These are phyloP conservation scores for Hypoxylon rickii DNA, from an alignment of 495 filamentous ascomycete genomes.

Conservation along the genomic window DNA sequence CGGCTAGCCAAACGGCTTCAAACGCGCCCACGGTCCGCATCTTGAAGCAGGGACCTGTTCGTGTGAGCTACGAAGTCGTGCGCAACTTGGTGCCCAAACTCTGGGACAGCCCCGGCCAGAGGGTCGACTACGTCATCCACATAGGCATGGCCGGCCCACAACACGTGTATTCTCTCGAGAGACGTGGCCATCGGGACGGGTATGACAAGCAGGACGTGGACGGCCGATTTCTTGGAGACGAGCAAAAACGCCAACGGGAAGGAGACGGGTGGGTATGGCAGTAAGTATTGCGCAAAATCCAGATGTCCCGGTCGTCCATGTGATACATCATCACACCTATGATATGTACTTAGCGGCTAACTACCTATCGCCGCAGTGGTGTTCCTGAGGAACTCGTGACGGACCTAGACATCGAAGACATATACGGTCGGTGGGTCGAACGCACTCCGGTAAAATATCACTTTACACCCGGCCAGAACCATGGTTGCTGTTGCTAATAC, in stretches of 20 bases:
- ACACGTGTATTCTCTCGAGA: constrained; percentile 70
- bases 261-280: constrained; percentile 52
- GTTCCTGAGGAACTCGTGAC: constrained; percentile 45
- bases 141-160: constrained; percentile 81
- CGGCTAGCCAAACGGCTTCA: constrained; percentile 27
- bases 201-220: constrained; percentile 73
- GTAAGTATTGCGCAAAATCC: constrained; percentile 38
- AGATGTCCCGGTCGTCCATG: no score
- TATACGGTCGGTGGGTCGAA: constrained; percentile 59
- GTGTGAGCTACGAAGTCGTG: constrained; percentile 70
- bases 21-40: constrained; percentile 62
- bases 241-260: constrained; percentile 44
- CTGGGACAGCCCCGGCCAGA: constrained; percentile 45
- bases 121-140: constrained; percentile 71
- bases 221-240: constrained; percentile 58
- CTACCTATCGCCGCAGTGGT: not conserved
- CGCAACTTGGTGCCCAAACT: constrained; percentile 64
- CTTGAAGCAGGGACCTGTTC: constrained; percentile 65
- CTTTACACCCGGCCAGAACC: not conserved
- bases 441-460: constrained; percentile 42
- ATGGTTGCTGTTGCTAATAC: constrained; percentile 1
- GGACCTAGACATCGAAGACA: constrained; percentile 57
- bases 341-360: not conserved
- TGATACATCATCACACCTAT: not conserved
- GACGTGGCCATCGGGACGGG: constrained; percentile 72